phyloP scores from a whole-genome alignment of 192 early-diverging fungal genomes.

The Entophlyctis luteolus region DNA sequence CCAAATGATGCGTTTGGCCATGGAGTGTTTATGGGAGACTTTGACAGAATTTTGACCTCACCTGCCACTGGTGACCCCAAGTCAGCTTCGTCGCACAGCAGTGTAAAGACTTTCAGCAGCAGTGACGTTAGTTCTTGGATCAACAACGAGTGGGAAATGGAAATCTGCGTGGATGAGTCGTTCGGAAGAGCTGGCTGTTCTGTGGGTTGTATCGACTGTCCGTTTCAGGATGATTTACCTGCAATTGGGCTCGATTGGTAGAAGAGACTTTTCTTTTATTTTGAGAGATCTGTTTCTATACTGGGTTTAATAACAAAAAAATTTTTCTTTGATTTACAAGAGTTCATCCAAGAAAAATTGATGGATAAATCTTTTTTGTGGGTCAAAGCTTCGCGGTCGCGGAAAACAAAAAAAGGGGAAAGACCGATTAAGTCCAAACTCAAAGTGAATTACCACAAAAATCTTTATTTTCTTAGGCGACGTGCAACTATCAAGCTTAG shows the following conservation, averaged over 20 bases:
- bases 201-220: background rate
- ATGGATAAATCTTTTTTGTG: too few species aligned
- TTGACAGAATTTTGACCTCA: background rate
- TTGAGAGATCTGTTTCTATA: too few species aligned
- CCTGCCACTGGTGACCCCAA: background rate
- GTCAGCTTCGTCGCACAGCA: background rate
- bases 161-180: background rate
- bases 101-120: background rate
- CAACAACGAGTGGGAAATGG: background rate
- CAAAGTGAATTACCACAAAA: background rate
- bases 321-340: too few species aligned
- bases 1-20: too few species aligned
- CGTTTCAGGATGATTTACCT: conserved; percentile 4
- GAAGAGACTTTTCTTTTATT: too few species aligned
- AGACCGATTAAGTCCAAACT: too few species aligned
- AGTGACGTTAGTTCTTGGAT: background rate
- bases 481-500: background rate
- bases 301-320: too few species aligned
- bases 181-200: background rate
- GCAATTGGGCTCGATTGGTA: too few species aligned
- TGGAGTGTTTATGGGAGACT: background rate
- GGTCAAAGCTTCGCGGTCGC: too few species aligned
- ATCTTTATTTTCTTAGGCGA: background rate
- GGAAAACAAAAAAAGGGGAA: too few species aligned
- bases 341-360: too few species aligned